These are phyloP conservation scores for Rubus idaeus DNA, from an alignment of 306 rosid genomes.

Conservation along the genomic window DNA sequence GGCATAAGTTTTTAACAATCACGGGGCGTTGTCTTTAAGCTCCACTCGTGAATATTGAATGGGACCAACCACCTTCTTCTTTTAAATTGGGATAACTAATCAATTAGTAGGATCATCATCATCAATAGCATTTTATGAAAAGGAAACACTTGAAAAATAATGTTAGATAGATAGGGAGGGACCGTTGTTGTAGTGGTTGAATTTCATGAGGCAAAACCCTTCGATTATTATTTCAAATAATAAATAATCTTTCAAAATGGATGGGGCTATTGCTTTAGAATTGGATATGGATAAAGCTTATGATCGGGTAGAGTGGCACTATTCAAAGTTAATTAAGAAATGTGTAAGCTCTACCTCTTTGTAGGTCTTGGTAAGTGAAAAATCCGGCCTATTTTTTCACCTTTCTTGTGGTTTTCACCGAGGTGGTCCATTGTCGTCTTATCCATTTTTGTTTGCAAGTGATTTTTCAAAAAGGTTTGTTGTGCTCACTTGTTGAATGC, in stretches of 20 bases:
- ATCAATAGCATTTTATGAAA: background rate
- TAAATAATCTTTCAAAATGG: background rate
- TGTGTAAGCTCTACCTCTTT: too few relatives aligned
- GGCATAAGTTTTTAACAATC: constrained; percentile 19
- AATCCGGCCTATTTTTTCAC: too few relatives aligned
- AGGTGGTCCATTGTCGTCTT: too few relatives aligned
- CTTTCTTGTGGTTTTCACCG: too few relatives aligned
- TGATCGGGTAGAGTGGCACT: too few relatives aligned
- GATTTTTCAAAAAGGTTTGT: too few relatives aligned
- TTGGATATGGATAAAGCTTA: background rate
- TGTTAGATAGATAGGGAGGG: background rate
- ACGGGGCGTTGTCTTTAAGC: constrained; percentile 24
- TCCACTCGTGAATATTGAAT: constrained; percentile 32
- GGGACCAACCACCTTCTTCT: constrained; percentile 36
- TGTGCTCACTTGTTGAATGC: too few relatives aligned
- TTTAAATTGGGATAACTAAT: background rate
- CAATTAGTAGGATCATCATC: background rate
- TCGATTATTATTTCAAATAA: background rate
- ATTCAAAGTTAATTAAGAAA: too few relatives aligned
- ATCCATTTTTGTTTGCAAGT: too few relatives aligned
- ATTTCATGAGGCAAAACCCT: background rate
- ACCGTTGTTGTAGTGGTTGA: constrained; percentile 3
- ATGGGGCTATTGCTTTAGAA: background rate
- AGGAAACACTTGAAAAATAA: background rate
- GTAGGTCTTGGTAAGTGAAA: too few relatives aligned